phyloP scores from a whole-genome alignment of 768 basidiomycete species.

The Leccinellum albellum region DNA sequence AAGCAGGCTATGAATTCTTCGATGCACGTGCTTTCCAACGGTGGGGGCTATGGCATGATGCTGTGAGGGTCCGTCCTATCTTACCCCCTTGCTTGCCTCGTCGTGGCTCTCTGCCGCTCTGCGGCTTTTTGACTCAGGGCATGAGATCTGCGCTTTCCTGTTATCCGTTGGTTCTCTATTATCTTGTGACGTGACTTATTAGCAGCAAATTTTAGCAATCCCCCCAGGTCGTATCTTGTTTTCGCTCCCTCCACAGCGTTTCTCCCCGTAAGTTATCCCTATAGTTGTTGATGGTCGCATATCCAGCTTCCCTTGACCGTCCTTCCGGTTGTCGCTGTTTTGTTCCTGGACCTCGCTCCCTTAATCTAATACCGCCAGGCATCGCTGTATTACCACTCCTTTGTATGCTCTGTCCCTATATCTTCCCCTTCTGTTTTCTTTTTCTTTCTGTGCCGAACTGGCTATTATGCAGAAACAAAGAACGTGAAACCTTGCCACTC shows the following conservation, averaged over 20 bases:
- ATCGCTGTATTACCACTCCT: constrained; percentile 26
- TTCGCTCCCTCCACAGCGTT: neutral
- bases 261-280: constrained; percentile 4
- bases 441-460: constrained; percentile 7
- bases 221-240: neutral
- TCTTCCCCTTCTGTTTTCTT: neutral
- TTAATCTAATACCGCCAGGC: constrained; percentile 15
- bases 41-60: constrained; percentile 39
- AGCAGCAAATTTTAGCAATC: constrained; percentile 12
- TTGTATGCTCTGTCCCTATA: constrained; percentile 11
- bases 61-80: constrained; percentile 24
- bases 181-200: constrained; percentile 11
- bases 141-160: constrained; percentile 10
- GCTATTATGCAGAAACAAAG: constrained; percentile 14
- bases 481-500: constrained; percentile 3
- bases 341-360: neutral
- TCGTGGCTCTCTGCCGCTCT: constrained; percentile 10
- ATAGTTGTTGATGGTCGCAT: constrained; percentile 15
- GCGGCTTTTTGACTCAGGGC: constrained; percentile 14
- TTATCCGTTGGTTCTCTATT: constrained; percentile 10
- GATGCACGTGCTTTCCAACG: constrained; percentile 38
- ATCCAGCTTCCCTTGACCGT: neutral
- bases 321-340: constrained; percentile 2
- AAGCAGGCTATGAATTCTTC: constrained; percentile 34
- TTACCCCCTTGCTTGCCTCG: constrained; percentile 3